Percentiles rank a stretch among this genome's conserved stretches.
Conservation (phyloP, 2,329 filamentous ascomycete species). For the Penicillium freii region DNA sequence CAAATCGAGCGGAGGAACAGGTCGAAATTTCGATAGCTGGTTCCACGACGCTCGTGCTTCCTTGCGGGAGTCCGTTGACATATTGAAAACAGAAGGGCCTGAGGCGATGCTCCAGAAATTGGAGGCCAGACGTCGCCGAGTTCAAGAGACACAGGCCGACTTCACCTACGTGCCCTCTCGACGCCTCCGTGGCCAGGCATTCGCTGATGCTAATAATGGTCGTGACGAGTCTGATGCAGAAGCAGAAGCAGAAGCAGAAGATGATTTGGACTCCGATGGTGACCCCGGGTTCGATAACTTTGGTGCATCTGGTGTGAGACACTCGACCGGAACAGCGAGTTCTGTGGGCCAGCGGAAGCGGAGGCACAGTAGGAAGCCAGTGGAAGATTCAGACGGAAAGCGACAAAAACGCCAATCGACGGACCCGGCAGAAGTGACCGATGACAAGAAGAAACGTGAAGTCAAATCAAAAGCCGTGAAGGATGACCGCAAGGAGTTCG, state of each 20-base stretch:
- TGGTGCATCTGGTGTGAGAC: background rate
- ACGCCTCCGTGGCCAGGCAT: conserved; percentile 31
- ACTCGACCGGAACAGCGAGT: background rate
- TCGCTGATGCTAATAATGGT: conserved; percentile 17
- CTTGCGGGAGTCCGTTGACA: conserved; percentile 44
- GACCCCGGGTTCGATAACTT: background rate
- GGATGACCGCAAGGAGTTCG: conserved; percentile 27
- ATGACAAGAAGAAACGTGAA: conserved; percentile 12
- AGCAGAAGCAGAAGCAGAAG: background rate
- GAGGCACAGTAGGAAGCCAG: background rate
- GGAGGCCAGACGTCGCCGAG: conserved; percentile 27
- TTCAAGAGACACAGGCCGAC: conserved; percentile 39
- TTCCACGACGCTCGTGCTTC: conserved; percentile 45
- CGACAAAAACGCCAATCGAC: background rate
- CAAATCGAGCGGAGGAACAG: conserved; percentile 42
- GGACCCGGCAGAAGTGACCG: background rate
- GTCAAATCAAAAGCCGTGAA: background rate
- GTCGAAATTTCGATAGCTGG: conserved; percentile 56
- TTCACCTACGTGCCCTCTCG: conserved; percentile 39
- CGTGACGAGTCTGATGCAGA: background rate
- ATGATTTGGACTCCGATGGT: background rate
- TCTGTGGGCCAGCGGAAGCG: background rate
- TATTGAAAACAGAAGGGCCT: conserved; percentile 34
- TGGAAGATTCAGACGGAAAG: background rate
- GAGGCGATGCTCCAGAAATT: conserved; percentile 33